Evolutionary conservation across 2,329 filamentous ascomycete genomes (phyloP).

Genomic region (Erysiphe pulchra): DNA sequence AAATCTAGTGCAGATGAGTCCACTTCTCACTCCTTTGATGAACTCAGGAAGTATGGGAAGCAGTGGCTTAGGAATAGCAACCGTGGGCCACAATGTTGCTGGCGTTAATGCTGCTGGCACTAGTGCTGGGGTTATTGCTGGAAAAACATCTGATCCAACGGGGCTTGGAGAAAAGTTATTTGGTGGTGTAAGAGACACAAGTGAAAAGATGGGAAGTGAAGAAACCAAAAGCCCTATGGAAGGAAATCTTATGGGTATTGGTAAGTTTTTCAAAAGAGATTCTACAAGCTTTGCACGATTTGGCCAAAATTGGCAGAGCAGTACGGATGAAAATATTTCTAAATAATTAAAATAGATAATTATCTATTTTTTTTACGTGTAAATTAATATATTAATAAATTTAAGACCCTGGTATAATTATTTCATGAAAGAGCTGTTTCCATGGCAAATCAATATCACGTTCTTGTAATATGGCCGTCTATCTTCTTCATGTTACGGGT

Average conservation of each 20-base stretch:
- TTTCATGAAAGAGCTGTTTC: too few species aligned
- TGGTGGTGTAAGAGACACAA: slow-evolving; percentile 50
- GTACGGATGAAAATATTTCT: slow-evolving; percentile 1
- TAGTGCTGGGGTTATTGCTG: not conserved
- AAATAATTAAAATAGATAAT: not conserved
- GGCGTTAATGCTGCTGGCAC: not conserved
- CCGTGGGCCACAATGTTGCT: not conserved
- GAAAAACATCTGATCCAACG: slow-evolving; percentile 48
- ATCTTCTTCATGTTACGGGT: too few species aligned
- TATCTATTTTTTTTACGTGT: too few species aligned
- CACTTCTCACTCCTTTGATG: slow-evolving; percentile 44
- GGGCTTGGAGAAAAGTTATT: slow-evolving; percentile 70
- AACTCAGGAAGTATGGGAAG: slow-evolving; percentile 19
- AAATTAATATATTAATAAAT: too few species aligned
- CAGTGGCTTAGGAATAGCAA: slow-evolving; percentile 19
- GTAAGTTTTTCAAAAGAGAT: slow-evolving; percentile 85
- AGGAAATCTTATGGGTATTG: slow-evolving; percentile 84
- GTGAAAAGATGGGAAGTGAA: slow-evolving; percentile 8
- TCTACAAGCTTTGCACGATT: slow-evolving; percentile 48
- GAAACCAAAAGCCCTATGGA: slow-evolving; percentile 42
- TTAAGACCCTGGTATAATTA: too few species aligned
- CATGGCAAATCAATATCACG: too few species aligned
- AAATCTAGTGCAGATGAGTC: slow-evolving; percentile 42
- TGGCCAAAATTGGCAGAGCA: slow-evolving; percentile 8
- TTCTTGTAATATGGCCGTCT: too few species aligned